Conservation (phyloP, 331 rosid species). For the Acacia concinna region DNA sequence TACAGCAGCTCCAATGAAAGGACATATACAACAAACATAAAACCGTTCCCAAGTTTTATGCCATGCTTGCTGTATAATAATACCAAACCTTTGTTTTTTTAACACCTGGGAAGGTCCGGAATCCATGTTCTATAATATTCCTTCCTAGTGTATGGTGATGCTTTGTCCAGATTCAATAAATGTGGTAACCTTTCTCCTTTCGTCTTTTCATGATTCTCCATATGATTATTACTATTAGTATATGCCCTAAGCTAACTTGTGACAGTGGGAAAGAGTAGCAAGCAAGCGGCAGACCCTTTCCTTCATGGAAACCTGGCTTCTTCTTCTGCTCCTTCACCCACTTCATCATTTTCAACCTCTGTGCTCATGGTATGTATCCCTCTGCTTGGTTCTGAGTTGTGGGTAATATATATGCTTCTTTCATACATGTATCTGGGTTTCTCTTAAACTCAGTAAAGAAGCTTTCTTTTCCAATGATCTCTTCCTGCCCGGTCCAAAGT, state of each 20-base stretch:
- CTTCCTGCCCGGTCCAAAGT: not conserved
- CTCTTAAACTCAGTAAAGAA: not conserved
- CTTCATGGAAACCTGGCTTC: constrained; percentile 10
- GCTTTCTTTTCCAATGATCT: not conserved
- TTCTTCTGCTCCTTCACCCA: constrained; percentile 17
- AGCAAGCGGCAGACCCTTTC: not conserved
- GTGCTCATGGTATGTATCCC: constrained; percentile 22
- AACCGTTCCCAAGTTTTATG: constrained; percentile 63
- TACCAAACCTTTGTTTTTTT: not conserved
- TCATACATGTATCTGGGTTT: not conserved
- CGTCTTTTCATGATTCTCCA: not conserved
- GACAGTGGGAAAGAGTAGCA: constrained; percentile 4
- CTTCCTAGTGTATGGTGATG: not conserved
- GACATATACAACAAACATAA: constrained; percentile 62
- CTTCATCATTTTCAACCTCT: constrained; percentile 29
- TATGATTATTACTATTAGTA: not conserved
- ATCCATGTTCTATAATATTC: not conserved
- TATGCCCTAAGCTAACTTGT: not conserved
- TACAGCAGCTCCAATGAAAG: constrained; percentile 47
- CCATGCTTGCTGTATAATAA: not conserved
- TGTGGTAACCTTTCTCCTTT: not conserved
- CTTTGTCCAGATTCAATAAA: constrained; percentile 38
- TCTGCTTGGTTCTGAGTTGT: not conserved
- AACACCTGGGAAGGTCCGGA: not conserved
- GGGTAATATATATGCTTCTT: constrained; percentile 3